A percentile compares a stretch with the other conserved stretches of the same genome.
Evolutionary conservation across 2,329 filamentous ascomycete genomes (phyloP).

Genomic region (Fusarium sp.): DNA sequence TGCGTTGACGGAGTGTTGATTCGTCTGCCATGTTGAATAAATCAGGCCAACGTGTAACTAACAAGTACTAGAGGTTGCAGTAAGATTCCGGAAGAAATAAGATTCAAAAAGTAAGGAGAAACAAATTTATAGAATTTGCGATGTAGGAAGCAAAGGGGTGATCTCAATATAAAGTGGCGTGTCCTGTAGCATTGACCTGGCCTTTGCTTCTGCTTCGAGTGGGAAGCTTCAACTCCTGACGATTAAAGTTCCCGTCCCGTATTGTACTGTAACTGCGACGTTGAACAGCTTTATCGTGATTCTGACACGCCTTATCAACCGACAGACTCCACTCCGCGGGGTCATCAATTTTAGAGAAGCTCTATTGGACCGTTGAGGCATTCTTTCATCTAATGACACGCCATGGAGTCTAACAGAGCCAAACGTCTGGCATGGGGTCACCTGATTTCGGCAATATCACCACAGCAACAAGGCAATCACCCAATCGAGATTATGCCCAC

Average conservation of each 20-base stretch:
- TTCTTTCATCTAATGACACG: constrained; percentile 18
- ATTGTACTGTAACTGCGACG: constrained; percentile 17
- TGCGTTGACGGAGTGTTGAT: constrained; percentile 59
- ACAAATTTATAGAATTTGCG: constrained; percentile 13
- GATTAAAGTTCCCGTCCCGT: constrained; percentile 8
- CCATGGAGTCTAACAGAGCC: constrained; percentile 6
- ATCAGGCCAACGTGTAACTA: neutral
- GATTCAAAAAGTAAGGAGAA: neutral
- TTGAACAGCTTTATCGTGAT: constrained; percentile 43
- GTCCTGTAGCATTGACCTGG: constrained; percentile 23
- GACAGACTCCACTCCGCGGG: constrained; percentile 35
- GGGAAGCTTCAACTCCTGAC: constrained; percentile 33
- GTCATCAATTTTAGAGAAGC: constrained; percentile 32
- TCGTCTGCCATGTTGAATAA: constrained; percentile 54
- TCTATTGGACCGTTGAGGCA: constrained; percentile 29
- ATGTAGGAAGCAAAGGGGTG: constrained; percentile 15
- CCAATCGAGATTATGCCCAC: constrained; percentile 12
- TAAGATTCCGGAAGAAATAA: too few relatives aligned
- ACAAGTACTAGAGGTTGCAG: neutral
- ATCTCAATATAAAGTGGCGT: constrained; percentile 38
- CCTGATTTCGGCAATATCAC: constrained; percentile 23
- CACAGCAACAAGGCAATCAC: constrained; percentile 15
- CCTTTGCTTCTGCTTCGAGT: constrained; percentile 32
- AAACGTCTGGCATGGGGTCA: constrained; percentile 25
- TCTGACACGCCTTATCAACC: constrained; percentile 32